These are phyloP conservation scores for Lantana camara DNA, from an alignment of 257 asterid genomes.

Conservation along the genomic window DNA sequence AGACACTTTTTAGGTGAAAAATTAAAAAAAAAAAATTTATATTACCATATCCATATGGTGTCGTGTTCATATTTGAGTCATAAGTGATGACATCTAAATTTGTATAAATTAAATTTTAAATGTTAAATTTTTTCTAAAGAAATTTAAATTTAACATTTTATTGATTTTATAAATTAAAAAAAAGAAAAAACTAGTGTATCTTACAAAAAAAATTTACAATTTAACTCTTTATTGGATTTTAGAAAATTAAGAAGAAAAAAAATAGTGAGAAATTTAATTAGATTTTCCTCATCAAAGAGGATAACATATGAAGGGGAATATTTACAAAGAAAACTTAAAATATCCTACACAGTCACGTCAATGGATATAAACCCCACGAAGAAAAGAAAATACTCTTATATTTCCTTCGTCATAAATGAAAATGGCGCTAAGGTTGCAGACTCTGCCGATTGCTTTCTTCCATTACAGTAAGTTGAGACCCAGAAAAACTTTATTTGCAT, in stretches of 20 bases:
- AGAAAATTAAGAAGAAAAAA: neutral
- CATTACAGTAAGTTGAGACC: conserved; percentile 35
- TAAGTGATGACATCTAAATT: too few species aligned
- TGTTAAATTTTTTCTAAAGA: too few species aligned
- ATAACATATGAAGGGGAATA: conserved; percentile 2
- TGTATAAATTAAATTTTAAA: too few species aligned
- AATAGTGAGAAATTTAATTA: neutral
- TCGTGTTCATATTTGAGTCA: too few species aligned
- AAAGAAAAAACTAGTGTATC: too few species aligned
- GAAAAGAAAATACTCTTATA: neutral
- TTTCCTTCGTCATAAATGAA: conserved; percentile 15
- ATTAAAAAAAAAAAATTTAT: too few species aligned
- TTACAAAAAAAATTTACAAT: too few species aligned
- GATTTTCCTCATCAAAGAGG: neutral
- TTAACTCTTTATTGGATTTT: neutral
- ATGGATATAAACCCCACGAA: conserved; percentile 14
- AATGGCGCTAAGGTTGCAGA: conserved; percentile 41
- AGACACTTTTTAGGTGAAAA: too few species aligned
- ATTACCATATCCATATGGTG: too few species aligned
- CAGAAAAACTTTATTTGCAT: neutral
- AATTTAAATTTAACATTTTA: too few species aligned
- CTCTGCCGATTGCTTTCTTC: conserved; percentile 38
- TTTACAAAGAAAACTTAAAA: conserved; percentile 19
- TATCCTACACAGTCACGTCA: neutral
- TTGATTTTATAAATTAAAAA: too few species aligned